These are phyloP conservation scores for Puccinia hordei DNA, from an alignment of 1,284 basidiomycete species.

Conservation along the genomic window DNA sequence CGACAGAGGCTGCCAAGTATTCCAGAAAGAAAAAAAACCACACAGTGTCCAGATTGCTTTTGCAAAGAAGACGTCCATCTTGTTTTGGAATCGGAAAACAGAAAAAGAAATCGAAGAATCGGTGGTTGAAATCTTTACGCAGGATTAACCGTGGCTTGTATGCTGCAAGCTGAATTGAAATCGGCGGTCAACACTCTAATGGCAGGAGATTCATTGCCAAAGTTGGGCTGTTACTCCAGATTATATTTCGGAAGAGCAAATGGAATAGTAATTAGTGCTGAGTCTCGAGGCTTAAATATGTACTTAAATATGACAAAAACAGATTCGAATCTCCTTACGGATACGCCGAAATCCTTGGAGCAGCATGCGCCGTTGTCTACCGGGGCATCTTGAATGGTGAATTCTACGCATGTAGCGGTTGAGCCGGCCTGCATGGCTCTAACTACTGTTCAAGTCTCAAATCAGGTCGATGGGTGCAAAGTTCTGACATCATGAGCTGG, in stretches of 20 bases:
- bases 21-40: too few relatives aligned
- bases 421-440: constrained; percentile 5
- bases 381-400: background rate
- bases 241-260: background rate
- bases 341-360: background rate
- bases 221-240: background rate
- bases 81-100: too few relatives aligned
- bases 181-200: background rate
- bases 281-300: too few relatives aligned
- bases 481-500: background rate
- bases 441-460: background rate
- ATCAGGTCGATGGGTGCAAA: too few relatives aligned
- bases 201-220: background rate
- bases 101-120: too few relatives aligned
- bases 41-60: too few relatives aligned
- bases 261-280: background rate
- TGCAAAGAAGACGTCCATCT: too few relatives aligned
- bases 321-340: background rate
- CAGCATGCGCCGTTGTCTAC: background rate
- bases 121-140: background rate
- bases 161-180: background rate
- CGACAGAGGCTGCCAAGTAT: too few relatives aligned
- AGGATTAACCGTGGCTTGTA: background rate
- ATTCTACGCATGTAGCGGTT: background rate
- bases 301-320: background rate